phyloP scores from a whole-genome alignment of 1,284 basidiomycete species.

The Trametes pubescens region DNA sequence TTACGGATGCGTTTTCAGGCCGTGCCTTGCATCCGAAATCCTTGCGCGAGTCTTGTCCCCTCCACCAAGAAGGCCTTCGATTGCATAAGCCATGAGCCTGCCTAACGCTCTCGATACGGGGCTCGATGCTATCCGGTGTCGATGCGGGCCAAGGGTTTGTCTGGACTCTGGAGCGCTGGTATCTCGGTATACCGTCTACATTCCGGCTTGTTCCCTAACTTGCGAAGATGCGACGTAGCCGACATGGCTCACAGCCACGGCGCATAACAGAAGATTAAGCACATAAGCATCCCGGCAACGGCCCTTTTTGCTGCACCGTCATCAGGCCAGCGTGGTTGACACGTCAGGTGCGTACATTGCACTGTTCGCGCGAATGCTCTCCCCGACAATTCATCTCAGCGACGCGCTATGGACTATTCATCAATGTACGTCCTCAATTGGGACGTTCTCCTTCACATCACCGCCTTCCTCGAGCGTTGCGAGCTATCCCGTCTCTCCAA shows the following conservation, averaged over 20 bases:
- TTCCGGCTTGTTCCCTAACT: background rate
- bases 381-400: background rate
- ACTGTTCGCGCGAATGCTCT: background rate
- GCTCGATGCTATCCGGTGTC: no score
- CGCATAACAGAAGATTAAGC: background rate
- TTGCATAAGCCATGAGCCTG: no score
- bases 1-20: no score
- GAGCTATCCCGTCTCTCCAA: conserved; percentile 21
- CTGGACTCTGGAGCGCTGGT: no score
- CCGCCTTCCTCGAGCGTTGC: conserved; percentile 20
- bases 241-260: conserved; percentile 2
- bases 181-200: background rate
- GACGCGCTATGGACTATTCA: background rate
- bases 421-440: conserved; percentile 16
- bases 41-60: no score
- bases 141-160: no score
- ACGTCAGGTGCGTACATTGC: background rate
- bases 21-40: no score
- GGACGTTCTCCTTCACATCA: conserved; percentile 23
- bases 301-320: background rate
- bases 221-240: background rate
- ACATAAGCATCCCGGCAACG: background rate
- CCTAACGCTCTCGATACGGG: no score
- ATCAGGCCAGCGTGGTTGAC: background rate
- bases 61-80: no score